Base-by-base conservation (phyloP, 352 stramenopile genomes). In the Saprolegnia parasitica region DNA sequence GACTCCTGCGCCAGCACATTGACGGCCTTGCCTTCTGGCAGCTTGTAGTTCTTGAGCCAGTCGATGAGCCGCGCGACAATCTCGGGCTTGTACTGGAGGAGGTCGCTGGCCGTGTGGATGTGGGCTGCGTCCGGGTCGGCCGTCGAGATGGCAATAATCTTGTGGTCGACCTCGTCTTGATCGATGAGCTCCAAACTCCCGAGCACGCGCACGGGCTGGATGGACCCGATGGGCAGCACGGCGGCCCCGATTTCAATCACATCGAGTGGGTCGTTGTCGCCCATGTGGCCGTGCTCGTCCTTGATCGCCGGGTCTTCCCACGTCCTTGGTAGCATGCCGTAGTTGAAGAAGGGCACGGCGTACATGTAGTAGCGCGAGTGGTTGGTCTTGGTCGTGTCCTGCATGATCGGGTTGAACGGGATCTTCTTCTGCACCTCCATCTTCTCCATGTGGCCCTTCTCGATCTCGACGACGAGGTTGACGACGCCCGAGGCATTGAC, bases 391-490 rank as follows among this genome's bases (percentile, higher is more conserved):
- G 98, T 99, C 62, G 88, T 93, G 81, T 99, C 98, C 77, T 99
- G 97, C 80, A 95, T 97, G 78, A 99, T 99, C 6, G 95, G 91
- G 78, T 99, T 99, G 78, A 93, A 88, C 16, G 74, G 73, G 18
- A 90, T 62, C 29, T 91, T 84, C 71, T 99, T 99, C 78, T 96
- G 96, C 37, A 99, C 91, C 77, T 99, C 98, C 95, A 99, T 99
- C 83, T 99, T 99, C 57, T 97, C 93, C 21, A 95, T 97, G 57
- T 96, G 90, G 68, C 92, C 94, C 79, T 98, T 98, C 6, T 97
- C 96, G 65, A 99, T 99, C 81, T 99, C 97, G n/a, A 98, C 97
- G 24, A 99, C 87, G 57, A 99, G 95, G 80, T 99, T 98, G 78
- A 97, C 96, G 23, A 91, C 76, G 13, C 26, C 57, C 62, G 79